Evolutionary conservation across 2,329 filamentous ascomycete species (phyloP).

Genomic region (Scleromitrula shiraiana): DNA sequence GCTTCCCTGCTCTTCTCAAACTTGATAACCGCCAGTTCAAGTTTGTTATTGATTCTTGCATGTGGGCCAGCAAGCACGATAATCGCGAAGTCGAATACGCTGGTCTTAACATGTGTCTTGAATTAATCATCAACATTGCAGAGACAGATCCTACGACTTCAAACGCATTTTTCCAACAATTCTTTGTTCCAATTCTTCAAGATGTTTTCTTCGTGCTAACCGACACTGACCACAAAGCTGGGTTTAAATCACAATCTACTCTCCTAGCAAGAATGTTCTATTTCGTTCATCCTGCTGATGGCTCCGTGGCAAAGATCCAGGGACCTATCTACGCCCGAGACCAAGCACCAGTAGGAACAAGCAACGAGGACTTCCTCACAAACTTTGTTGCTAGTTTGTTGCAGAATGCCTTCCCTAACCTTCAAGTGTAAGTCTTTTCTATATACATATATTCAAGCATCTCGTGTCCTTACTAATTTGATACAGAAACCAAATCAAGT

Average conservation of each 20-base stretch:
- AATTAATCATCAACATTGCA: conserved; percentile 95
- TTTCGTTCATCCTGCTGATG: conserved; percentile 71
- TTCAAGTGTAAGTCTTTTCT: conserved; percentile 63
- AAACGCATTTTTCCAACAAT: conserved; percentile 95
- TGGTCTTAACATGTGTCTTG: conserved; percentile 94
- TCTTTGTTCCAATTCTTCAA: conserved; percentile 91
- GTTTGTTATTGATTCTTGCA: conserved; percentile 97
- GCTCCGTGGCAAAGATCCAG: conserved; percentile 71
- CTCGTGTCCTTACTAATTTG: conserved; percentile 31
- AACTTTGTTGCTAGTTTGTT: conserved; percentile 81
- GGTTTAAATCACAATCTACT: conserved; percentile 96
- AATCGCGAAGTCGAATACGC: conserved; percentile 96
- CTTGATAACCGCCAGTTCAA: conserved; percentile 97
- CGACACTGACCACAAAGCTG: conserved; percentile 96
- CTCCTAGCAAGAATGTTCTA: conserved; percentile 93
- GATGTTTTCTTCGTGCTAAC: conserved; percentile 98
- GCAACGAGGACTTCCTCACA: conserved; percentile 83
- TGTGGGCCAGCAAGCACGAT: conserved; percentile 99
- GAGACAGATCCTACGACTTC: conserved; percentile 81
- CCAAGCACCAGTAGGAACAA: conserved; percentile 73
- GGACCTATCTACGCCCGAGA: conserved; percentile 83
- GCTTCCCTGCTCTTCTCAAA: conserved; percentile 89
- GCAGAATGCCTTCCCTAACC: conserved; percentile 85
- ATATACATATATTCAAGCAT: background rate
- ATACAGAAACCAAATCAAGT: conserved; percentile 70